Percentiles rank a stretch among this genome's conserved stretches.
phyloP scores from a whole-genome alignment of 2,329 filamentous ascomycete species.

The Ceratocystis variospora region DNA sequence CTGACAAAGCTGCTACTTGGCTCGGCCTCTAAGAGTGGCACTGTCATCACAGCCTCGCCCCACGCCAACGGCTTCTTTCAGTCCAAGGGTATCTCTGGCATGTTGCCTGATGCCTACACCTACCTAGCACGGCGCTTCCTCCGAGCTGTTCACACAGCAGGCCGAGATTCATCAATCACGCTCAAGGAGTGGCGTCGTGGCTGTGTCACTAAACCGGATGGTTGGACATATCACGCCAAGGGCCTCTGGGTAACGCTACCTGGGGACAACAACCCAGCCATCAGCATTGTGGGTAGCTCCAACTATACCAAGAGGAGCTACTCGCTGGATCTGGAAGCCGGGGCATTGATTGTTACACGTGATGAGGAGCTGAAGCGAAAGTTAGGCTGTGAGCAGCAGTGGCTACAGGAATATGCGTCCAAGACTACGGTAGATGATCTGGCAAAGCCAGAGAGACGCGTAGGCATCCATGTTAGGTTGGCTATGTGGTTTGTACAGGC shows the following conservation, averaged over 20 bases:
- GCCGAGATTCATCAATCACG: conserved; percentile 44
- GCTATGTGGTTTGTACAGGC: conserved; percentile 89
- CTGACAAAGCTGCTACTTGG: conserved; percentile 67
- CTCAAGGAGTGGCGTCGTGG: conserved; percentile 83
- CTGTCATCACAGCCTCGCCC: conserved; percentile 82
- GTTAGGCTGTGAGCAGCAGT: conserved; percentile 65
- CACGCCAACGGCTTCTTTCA: conserved; percentile 92
- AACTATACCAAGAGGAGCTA: conserved; percentile 96
- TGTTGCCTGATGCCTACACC: conserved; percentile 85
- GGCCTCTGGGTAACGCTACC: conserved; percentile 79
- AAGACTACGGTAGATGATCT: conserved; percentile 64
- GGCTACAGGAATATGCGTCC: conserved; percentile 62
- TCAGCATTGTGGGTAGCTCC: conserved; percentile 78
- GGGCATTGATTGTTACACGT: conserved; percentile 69
- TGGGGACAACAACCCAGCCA: conserved; percentile 49
- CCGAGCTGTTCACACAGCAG: conserved; percentile 36
- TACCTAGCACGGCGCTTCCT: conserved; percentile 75
- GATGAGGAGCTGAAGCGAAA: conserved; percentile 57
- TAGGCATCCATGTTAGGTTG: conserved; percentile 69
- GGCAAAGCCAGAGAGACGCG: conserved; percentile 64
- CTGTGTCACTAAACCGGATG: conserved; percentile 62
- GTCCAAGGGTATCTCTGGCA: conserved; percentile 73
- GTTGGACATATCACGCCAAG: conserved; percentile 98
- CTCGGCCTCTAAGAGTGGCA: conserved; percentile 56
- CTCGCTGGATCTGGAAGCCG: conserved; percentile 78